Evolutionary conservation across 345 rosid genomes (phyloP).

Genomic region (Melastoma malabathricum): DNA sequence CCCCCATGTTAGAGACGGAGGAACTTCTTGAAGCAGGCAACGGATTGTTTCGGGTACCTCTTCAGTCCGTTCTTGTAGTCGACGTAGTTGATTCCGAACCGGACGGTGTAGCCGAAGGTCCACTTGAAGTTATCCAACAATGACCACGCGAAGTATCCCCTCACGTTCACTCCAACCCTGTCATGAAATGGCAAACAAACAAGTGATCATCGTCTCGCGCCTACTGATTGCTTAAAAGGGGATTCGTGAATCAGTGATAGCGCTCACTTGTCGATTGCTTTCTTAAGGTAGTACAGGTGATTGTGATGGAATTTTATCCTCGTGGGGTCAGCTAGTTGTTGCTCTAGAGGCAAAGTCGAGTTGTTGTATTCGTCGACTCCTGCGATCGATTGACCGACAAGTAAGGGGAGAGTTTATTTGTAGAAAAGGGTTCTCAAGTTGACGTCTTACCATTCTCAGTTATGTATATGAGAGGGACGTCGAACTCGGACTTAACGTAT

Average conservation of each 20-base stretch:
- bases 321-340: slow-evolving; percentile 20
- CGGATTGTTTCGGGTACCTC: slow-evolving; percentile 42
- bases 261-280: slow-evolving; percentile 13
- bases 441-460: slow-evolving; percentile 9
- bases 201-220: no score
- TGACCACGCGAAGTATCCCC: slow-evolving; percentile 46
- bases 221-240: no score
- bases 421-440: not conserved
- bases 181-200: not conserved
- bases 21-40: slow-evolving; percentile 45
- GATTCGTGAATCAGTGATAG: no score
- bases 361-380: slow-evolving; percentile 25
- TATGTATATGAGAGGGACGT: slow-evolving; percentile 9
- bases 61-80: slow-evolving; percentile 38
- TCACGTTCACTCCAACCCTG: slow-evolving; percentile 41
- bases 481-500: slow-evolving; percentile 7
- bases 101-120: slow-evolving; percentile 35
- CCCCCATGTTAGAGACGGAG: no score
- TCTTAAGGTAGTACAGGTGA: slow-evolving; percentile 19
- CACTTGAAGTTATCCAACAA: slow-evolving; percentile 56
- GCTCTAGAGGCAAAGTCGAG: slow-evolving; percentile 13
- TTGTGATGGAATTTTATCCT: slow-evolving; percentile 19
- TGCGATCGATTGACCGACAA: slow-evolving; percentile 1
- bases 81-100: slow-evolving; percentile 39
- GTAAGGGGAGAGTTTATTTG: not conserved